Evolutionary conservation across 345 rosid species (phyloP).

Genomic region (Combretum micranthum): DNA sequence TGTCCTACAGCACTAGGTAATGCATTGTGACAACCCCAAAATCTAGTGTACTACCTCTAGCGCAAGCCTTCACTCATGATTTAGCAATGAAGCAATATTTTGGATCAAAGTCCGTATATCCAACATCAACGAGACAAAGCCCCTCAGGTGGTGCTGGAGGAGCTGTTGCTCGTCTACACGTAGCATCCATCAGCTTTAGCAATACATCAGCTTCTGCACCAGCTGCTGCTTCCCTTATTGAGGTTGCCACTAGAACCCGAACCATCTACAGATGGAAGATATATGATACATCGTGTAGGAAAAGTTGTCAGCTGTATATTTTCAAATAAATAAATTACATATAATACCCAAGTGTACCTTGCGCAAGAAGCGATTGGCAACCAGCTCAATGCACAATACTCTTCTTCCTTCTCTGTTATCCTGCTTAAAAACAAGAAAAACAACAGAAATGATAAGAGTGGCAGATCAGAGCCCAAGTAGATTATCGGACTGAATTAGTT

Average conservation of each 20-base stretch:
- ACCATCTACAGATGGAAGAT: slow-evolving; percentile 56
- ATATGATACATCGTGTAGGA: neutral
- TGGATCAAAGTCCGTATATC: slow-evolving; percentile 66
- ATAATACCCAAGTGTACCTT: slow-evolving; percentile 33
- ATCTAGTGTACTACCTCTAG: too few species aligned
- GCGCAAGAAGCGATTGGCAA: slow-evolving; percentile 84
- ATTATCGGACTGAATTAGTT: neutral
- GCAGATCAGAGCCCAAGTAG: neutral
- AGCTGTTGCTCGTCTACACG: slow-evolving; percentile 91
- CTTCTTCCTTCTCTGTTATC: slow-evolving; percentile 41
- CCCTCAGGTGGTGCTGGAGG: slow-evolving; percentile 94
- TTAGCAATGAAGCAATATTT: slow-evolving; percentile 39
- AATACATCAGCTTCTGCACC: slow-evolving; percentile 72
- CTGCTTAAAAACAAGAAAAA: slow-evolving; percentile 23
- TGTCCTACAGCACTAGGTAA: too few species aligned
- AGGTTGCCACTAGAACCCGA: slow-evolving; percentile 83
- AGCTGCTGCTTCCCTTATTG: slow-evolving; percentile 89
- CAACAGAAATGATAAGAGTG: neutral
- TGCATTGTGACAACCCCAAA: too few species aligned
- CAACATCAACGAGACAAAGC: slow-evolving; percentile 76
- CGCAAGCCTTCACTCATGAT: neutral
- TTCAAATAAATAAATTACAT: neutral
- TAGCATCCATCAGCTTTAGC: slow-evolving; percentile 65
- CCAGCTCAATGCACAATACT: slow-evolving; percentile 83
- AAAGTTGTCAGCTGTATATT: neutral